Evolutionary conservation across 2,329 filamentous ascomycete species (phyloP), one percentile per base, ranked within the genome.

Genomic region (Botrytis fabae): DNA sequence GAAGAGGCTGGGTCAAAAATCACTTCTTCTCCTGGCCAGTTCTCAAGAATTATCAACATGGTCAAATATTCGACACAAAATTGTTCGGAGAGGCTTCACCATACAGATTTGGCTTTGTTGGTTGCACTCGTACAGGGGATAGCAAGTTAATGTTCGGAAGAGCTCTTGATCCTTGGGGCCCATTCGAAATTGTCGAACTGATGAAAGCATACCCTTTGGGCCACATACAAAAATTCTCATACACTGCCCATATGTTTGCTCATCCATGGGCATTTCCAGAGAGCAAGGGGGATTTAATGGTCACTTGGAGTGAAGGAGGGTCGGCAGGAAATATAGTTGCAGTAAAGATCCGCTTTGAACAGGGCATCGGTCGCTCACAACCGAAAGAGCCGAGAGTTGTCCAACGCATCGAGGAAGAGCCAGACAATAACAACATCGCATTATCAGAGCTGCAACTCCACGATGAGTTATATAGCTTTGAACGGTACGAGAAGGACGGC

Each of bases 251-350:
- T 22, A 73, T 78, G 42, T 78, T 77, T 48, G 71, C 75, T 18
- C 77, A 78, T 44, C 76, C 77, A 18, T 78, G 77, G 76, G 76
- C 75, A 5, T 74, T 70, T 28, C 18, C 75, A 28, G 70, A 69
- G n/a, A 64, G 57, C 14, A 74, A 66, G 22, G 74, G 75, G 7
- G 74, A 78, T 65, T 51, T 78, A 32, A 76, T 75, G 70, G 70
- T 78, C 32, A 72, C 73, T 14, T 78, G 76, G 77, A 74, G 72
- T 25, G 76, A 78, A 59, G 75, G 77, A 38, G 72, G 75, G 1
- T 70, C 74, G 60, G 72, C 32, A 20, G 77, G 77, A n/a, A 54
- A 71, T 46, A 73, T 77, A 14, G 40, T 77, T 32, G 76, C 75
- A 57, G 71, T 73, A 5, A 75, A 73, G 38, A 65, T 75, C 35